phyloP scores from a whole-genome alignment of 2,329 filamentous ascomycete genomes.

The Bipolaris gigantea region DNA sequence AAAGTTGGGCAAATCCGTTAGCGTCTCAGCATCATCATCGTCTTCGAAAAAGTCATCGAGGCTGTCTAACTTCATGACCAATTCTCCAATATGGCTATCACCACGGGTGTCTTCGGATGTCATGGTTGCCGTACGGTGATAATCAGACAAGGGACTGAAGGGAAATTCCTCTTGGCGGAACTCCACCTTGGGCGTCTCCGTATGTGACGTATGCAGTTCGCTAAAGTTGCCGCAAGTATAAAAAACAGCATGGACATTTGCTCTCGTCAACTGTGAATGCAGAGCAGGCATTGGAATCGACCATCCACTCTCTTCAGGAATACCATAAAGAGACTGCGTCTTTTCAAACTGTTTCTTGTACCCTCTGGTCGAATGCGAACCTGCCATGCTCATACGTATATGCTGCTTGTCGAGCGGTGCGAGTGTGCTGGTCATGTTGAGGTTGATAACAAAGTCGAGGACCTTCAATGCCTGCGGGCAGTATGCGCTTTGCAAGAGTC shows the following conservation, averaged over 20 bases:
- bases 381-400: conserved; percentile 96
- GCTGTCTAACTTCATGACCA: conserved; percentile 65
- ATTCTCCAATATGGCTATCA: conserved; percentile 76
- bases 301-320: conserved; percentile 94
- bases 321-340: conserved; percentile 92
- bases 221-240: conserved; percentile 74
- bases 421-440: conserved; percentile 81
- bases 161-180: conserved; percentile 90
- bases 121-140: conserved; percentile 87
- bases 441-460: conserved; percentile 91
- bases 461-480: conserved; percentile 91
- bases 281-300: conserved; percentile 90
- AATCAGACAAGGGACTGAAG: conserved; percentile 68
- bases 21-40: conserved; percentile 43
- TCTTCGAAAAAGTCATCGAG: conserved; percentile 60
- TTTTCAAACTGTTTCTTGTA: conserved; percentile 93
- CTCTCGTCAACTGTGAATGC: conserved; percentile 81
- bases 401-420: conserved; percentile 89
- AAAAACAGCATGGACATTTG: conserved; percentile 94
- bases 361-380: conserved; percentile 74
- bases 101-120: conserved; percentile 78
- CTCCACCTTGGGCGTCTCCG: conserved; percentile 81
- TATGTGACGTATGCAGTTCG: conserved; percentile 56
- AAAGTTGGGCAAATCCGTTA: conserved; percentile 40
- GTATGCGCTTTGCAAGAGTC: conserved; percentile 87